Evolutionary conservation across 2,329 filamentous ascomycete genomes (phyloP).

Genomic region (Dactylellina cionopaga): DNA sequence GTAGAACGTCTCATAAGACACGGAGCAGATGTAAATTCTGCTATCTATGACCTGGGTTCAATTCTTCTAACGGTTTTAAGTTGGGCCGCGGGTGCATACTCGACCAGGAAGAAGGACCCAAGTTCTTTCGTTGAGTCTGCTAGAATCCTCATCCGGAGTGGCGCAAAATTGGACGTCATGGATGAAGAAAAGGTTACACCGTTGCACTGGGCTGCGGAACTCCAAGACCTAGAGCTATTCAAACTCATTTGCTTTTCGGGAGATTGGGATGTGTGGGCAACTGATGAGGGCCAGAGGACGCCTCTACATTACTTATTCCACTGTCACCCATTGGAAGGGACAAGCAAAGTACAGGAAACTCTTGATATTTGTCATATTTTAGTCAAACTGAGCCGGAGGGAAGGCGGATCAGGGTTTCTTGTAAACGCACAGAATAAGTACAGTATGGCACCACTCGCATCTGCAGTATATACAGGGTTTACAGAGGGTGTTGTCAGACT

Average conservation of each 20-base stretch:
- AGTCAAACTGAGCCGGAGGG: neutral
- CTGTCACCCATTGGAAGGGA: neutral
- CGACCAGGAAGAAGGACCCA: neutral
- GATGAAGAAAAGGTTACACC: neutral
- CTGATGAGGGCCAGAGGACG: neutral
- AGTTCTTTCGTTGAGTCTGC: neutral
- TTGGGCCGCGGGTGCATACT: neutral
- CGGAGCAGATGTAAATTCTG: constrained; percentile 9
- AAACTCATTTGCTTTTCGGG: constrained; percentile 22
- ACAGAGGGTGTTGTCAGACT: neutral
- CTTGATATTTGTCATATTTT: constrained; percentile 24
- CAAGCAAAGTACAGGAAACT: constrained; percentile 1
- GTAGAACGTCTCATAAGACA: constrained; percentile 13
- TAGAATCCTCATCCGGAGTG: constrained; percentile 1
- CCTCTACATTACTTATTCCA: constrained; percentile 12
- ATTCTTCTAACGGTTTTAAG: neutral
- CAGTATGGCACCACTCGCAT: neutral
- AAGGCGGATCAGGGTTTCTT: neutral
- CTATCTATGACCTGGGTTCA: neutral
- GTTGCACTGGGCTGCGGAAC: constrained; percentile 1
- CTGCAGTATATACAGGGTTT: neutral
- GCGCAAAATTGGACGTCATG: neutral
- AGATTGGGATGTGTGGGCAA: constrained; percentile 9
- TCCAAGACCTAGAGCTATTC: constrained; percentile 19
- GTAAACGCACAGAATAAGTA: constrained; percentile 3